phyloP scores from a whole-genome alignment of 495 filamentous ascomycete species.

The Neurospora africana region DNA sequence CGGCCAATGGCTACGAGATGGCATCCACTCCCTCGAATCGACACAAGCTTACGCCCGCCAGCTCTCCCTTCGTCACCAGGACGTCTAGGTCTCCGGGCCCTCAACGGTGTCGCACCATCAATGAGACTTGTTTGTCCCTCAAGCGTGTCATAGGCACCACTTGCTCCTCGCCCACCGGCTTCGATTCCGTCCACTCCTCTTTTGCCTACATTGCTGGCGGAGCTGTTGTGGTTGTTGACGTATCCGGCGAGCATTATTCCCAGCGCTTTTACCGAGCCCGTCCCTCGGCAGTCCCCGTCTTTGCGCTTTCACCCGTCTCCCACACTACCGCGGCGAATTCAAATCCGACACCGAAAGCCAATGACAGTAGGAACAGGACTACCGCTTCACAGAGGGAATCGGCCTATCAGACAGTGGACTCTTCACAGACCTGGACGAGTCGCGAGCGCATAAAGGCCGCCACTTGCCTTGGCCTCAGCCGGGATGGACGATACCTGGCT shows the following conservation, averaged over 20 bases:
- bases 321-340: conserved; percentile 30
- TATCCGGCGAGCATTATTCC: conserved; percentile 61
- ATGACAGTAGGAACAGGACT: conserved; percentile 51
- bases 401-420: conserved; percentile 22
- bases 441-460: conserved; percentile 89
- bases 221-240: conserved; percentile 77
- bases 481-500: conserved; percentile 79
- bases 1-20: conserved; percentile 46
- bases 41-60: conserved; percentile 70
- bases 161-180: conserved; percentile 71
- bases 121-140: conserved; percentile 53
- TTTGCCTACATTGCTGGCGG: conserved; percentile 91
- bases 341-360: conserved; percentile 51
- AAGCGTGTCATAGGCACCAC: conserved; percentile 83
- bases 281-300: conserved; percentile 63
- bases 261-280: conserved; percentile 88
- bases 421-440: conserved; percentile 64
- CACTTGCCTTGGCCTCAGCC: conserved; percentile 86
- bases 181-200: conserved; percentile 65
- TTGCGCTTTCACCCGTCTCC: conserved; percentile 26
- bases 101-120: conserved; percentile 21
- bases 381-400: conserved; percentile 47
- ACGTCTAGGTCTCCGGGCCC: conserved; percentile 52
- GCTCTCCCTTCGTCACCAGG: conserved; percentile 58
- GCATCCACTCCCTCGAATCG: conserved; percentile 48